Evolutionary conservation across 2,329 filamentous ascomycete genomes (phyloP), one percentile per base, ranked within the genome.

Genomic region (Talaromyces albobiverticillius): DNA sequence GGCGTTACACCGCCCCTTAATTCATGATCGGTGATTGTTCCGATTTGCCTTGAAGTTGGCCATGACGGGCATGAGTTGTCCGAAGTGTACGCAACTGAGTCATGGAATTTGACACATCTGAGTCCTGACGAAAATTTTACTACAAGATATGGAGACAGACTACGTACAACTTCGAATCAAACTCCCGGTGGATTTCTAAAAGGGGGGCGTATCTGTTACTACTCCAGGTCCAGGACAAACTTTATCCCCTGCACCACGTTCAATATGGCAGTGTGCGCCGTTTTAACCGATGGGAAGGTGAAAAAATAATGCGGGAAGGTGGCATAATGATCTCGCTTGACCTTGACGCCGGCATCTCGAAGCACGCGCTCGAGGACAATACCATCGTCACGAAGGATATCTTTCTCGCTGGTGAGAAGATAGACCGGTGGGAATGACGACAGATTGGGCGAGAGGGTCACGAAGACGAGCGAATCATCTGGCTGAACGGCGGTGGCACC

Each of bases 381-480:
- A 3, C 50, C 50, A 36, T 53, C 50, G 9, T 53, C 50, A 5
- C 50, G 50, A 8, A 53, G 42, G 20, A 34, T 34, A 36, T 53
- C 50, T 11, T 67, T 32, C 16, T 34, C 32, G 4, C 23, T 46
- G 1, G 43, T 58, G 4, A 56, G 40, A n/a, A 60, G 34, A 26
- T 53, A 53, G 13, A 31, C 40, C 3, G 50, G 50, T 16, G 50
- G 50, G 20, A 22, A 53, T 23, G 20, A 41, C 38, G 38, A 18
- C 14, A 16, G 25, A 34, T 42, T 14, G 7, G 14, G 14, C 2
- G 36, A 42, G 6, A 51, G 23, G 25, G 48, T 31, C n/a, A 38
- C 36, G 16, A 51, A 51, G 4, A 51, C 23, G 22, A 20, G 22
- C 10, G 36, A 25, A 41, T 51, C 48, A 16, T 38, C 42, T 25